Evolutionary conservation across 331 rosid genomes (phyloP).

Genomic region (Erythrophleum ivorense): DNA sequence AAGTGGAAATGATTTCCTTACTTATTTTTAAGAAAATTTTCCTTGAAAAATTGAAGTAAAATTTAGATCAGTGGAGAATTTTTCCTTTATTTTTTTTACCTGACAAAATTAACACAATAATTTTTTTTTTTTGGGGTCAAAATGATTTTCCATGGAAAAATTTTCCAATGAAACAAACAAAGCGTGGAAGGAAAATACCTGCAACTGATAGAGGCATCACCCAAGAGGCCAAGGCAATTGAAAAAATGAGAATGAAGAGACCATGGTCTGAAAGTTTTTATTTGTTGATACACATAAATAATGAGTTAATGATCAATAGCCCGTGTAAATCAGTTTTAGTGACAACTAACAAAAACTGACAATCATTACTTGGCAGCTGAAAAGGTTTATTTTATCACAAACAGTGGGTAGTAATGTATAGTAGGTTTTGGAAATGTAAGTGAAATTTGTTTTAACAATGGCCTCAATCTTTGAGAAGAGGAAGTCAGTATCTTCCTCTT

Average conservation of each 20-base stretch:
- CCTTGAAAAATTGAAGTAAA: not conserved
- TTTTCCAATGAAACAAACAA: not conserved
- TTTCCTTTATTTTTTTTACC: not conserved
- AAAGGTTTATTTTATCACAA: constrained; percentile 1
- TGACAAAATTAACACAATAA: not conserved
- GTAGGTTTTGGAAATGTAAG: constrained; percentile 5
- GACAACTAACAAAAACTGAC: not conserved
- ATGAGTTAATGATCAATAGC: constrained; percentile 5
- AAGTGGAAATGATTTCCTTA: too few species aligned
- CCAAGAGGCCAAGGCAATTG: not conserved
- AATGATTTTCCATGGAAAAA: not conserved
- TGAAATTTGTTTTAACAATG: constrained; percentile 3
- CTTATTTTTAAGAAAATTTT: too few species aligned
- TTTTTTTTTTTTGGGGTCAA: not conserved
- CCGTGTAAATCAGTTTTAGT: not conserved
- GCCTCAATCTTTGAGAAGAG: not conserved
- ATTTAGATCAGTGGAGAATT: not conserved
- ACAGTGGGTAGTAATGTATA: not conserved
- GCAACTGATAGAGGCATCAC: too few species aligned
- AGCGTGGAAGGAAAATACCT: constrained; percentile 3
- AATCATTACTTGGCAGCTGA: constrained; percentile 3
- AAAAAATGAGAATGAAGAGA: constrained; percentile 25
- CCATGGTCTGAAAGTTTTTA: constrained; percentile 1
- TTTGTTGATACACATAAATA: constrained; percentile 17
- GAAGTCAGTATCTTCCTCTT: constrained; percentile 2